Evolutionary conservation across 2,329 filamentous ascomycete genomes (phyloP).

Genomic region (Ophiocordyceps robertsii): DNA sequence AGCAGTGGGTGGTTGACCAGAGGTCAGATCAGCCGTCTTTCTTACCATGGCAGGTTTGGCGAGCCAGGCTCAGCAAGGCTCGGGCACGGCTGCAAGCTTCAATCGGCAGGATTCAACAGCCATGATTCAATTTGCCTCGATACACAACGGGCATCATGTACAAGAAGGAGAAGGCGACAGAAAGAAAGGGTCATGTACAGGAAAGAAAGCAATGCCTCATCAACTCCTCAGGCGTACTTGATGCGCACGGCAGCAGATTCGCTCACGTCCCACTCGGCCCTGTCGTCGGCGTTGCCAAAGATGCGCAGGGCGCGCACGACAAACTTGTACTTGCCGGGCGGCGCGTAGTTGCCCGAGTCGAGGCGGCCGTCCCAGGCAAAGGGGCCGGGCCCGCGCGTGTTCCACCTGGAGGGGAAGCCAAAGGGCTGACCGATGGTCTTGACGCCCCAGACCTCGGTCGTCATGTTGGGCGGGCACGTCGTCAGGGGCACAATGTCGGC

Average conservation of each 20-base stretch:
- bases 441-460: constrained; percentile 21
- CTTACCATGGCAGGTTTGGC: too few relatives aligned
- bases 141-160: too few relatives aligned
- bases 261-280: constrained; percentile 31
- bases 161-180: too few relatives aligned
- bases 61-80: too few relatives aligned
- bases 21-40: too few relatives aligned
- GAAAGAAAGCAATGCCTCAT: too few relatives aligned
- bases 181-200: too few relatives aligned
- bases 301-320: constrained; percentile 34
- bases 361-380: constrained; percentile 32
- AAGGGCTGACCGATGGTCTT: constrained; percentile 28
- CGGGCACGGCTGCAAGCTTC: too few relatives aligned
- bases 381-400: constrained; percentile 10
- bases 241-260: constrained; percentile 31
- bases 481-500: constrained; percentile 29
- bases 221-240: constrained; percentile 17
- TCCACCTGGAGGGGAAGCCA: constrained; percentile 24
- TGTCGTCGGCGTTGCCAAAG: constrained; percentile 31
- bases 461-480: constrained; percentile 12
- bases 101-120: too few relatives aligned
- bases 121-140: too few relatives aligned
- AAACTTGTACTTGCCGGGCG: constrained; percentile 35
- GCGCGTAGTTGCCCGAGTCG: constrained; percentile 30
- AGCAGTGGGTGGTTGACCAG: too few relatives aligned